These are phyloP conservation scores for Thyridium curvatum DNA, from an alignment of 2,329 filamentous ascomycete genomes.

Conservation along the genomic window DNA sequence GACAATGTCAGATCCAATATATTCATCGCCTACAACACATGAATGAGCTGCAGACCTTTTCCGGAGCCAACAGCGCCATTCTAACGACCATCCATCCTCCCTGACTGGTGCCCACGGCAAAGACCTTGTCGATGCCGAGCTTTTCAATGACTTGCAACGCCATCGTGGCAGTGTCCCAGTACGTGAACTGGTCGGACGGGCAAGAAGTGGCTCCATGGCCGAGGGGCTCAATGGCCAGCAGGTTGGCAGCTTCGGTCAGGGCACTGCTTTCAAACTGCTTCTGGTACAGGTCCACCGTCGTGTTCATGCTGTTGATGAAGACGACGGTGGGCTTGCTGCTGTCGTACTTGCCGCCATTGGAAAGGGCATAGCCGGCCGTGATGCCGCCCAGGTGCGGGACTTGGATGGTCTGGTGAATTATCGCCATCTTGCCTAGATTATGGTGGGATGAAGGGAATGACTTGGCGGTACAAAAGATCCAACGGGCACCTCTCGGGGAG, in stretches of 20 bases:
- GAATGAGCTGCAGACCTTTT: slow-evolving; percentile 25
- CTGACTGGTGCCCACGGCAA: slow-evolving; percentile 39
- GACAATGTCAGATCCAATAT: no score
- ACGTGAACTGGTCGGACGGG: slow-evolving; percentile 35
- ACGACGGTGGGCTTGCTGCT: slow-evolving; percentile 39
- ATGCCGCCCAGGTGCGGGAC: slow-evolving; percentile 10
- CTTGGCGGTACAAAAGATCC: no score
- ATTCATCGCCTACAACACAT: no score
- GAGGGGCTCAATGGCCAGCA: slow-evolving; percentile 42
- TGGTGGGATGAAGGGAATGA: no score
- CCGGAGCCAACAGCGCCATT: slow-evolving; percentile 41
- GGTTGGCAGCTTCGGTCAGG: slow-evolving; percentile 33
- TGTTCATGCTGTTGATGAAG: slow-evolving; percentile 43
- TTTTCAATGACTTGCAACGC: slow-evolving; percentile 44
- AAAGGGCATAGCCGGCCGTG: slow-evolving; percentile 15
- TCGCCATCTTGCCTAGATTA: no score
- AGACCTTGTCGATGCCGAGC: slow-evolving; percentile 35
- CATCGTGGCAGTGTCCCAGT: slow-evolving; percentile 44
- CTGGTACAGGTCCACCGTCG: slow-evolving; percentile 34
- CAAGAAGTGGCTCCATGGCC: slow-evolving; percentile 38
- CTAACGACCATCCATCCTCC: slow-evolving; percentile 40
- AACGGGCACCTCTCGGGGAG: no score
- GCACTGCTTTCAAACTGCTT: slow-evolving; percentile 30
- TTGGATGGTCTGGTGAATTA: slow-evolving; percentile 1
- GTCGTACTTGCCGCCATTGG: slow-evolving; percentile 29